A percentile compares a stretch with the other conserved stretches of the same genome.
Evolutionary conservation across 805 yeast species (phyloP).

Genomic region (Suhomyces vadensis): DNA sequence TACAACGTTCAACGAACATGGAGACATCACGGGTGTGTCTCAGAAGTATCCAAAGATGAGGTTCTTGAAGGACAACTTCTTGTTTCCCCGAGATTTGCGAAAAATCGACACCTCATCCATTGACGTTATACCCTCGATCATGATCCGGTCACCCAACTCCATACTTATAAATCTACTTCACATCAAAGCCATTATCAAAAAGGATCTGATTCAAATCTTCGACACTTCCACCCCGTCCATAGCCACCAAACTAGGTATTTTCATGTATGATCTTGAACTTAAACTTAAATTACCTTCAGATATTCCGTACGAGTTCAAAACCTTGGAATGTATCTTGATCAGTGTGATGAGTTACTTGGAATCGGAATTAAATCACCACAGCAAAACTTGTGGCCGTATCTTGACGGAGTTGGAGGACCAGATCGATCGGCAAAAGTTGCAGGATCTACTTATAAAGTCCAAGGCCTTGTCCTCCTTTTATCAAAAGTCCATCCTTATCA

Average conservation of each 20-base stretch:
- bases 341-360: conserved; percentile 80
- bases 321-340: conserved; percentile 77
- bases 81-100: conserved; percentile 84
- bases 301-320: conserved; percentile 69
- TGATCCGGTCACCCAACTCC: conserved; percentile 71
- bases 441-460: conserved; percentile 71
- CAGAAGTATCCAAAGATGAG: conserved; percentile 72
- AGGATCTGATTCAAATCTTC: conserved; percentile 77
- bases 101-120: conserved; percentile 73
- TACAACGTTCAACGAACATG: conserved; percentile 72
- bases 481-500: conserved; percentile 72
- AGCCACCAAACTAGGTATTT: conserved; percentile 70
- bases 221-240: conserved; percentile 70
- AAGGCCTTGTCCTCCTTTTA: conserved; percentile 70
- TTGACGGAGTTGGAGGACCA: conserved; percentile 73
- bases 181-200: conserved; percentile 85
- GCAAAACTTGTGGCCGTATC: conserved; percentile 59
- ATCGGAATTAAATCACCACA: conserved; percentile 65
- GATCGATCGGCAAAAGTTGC: conserved; percentile 71
- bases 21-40: conserved; percentile 69
- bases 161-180: conserved; percentile 81
- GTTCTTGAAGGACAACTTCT: conserved; percentile 64
- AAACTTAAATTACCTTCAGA: conserved; percentile 50
- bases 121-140: conserved; percentile 87
- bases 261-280: conserved; percentile 81